Percentiles rank a stretch among this genome's conserved stretches.
These are phyloP conservation scores for Wickerhamomyces sp. DNA, from an alignment of 1,139 yeast genomes.

Conservation along the genomic window DNA sequence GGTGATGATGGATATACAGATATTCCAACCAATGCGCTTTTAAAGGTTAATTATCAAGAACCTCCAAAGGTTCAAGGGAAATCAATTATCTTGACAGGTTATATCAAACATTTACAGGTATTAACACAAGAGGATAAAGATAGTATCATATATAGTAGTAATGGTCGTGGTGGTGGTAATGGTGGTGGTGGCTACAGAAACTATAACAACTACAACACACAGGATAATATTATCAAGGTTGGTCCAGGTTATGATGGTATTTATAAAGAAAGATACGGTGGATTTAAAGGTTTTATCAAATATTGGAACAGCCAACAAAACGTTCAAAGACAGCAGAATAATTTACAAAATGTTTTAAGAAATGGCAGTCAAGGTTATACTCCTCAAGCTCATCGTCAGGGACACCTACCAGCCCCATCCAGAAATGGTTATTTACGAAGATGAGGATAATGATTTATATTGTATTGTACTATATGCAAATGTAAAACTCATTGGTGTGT, in stretches of 20 bases:
- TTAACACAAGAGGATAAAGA: slow-evolving; percentile 69
- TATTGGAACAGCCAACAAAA: slow-evolving; percentile 5
- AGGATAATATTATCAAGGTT: slow-evolving; percentile 17
- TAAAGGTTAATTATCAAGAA: slow-evolving; percentile 58
- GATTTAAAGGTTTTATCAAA: slow-evolving; percentile 20
- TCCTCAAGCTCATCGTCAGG: not conserved
- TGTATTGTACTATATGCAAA: not conserved
- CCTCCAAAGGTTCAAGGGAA: slow-evolving; percentile 58
- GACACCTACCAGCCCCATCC: slow-evolving; percentile 18
- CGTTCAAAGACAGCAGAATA: slow-evolving; percentile 13
- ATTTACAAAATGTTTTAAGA: slow-evolving; percentile 11
- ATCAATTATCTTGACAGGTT: slow-evolving; percentile 83
- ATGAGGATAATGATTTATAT: slow-evolving; percentile 2
- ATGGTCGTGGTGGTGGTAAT: slow-evolving; percentile 23
- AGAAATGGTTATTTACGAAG: slow-evolving; percentile 22
- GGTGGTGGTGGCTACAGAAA: slow-evolving; percentile 17
- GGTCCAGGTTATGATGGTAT: slow-evolving; percentile 21
- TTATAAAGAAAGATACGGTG: slow-evolving; percentile 21
- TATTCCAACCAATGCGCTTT: slow-evolving; percentile 49
- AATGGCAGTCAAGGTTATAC: not conserved
- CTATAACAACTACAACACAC: slow-evolving; percentile 7
- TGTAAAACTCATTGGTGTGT: too few species aligned
- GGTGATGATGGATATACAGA: slow-evolving; percentile 46
- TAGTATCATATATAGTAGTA: slow-evolving; percentile 40
- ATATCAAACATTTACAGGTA: slow-evolving; percentile 55